These are phyloP conservation scores for Pythium scleroteichum DNA, from an alignment of 352 stramenopile species.

Conservation along the genomic window DNA sequence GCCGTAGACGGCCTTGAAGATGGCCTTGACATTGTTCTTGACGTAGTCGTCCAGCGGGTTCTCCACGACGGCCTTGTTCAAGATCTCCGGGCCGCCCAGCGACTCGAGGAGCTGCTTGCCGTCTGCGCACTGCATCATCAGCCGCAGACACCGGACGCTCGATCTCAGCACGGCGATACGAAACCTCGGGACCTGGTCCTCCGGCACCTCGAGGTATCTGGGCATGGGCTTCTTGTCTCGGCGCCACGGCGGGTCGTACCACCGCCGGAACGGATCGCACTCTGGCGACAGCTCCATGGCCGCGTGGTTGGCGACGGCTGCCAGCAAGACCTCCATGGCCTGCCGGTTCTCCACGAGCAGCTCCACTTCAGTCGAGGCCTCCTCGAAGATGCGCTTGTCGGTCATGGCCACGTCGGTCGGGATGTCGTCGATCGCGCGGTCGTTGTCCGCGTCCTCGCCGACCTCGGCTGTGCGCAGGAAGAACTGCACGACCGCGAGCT, in stretches of 20 bases:
- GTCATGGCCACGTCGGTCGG: constrained; percentile 52
- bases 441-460: constrained; percentile 58
- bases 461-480: constrained; percentile 66
- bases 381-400: constrained; percentile 54
- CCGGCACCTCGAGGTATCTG: constrained; percentile 42
- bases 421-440: constrained; percentile 54
- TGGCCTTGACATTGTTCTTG: constrained; percentile 72
- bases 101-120: constrained; percentile 48
- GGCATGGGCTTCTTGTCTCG: constrained; percentile 46
- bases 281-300: constrained; percentile 52
- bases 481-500: constrained; percentile 59
- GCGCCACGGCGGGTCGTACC: constrained; percentile 63
- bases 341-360: constrained; percentile 55
- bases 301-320: constrained; percentile 38
- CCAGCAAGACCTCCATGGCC: constrained; percentile 52
- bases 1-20: constrained; percentile 67
- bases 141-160: constrained; percentile 55
- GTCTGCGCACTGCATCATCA: constrained; percentile 63
- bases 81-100: constrained; percentile 35
- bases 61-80: constrained; percentile 57
- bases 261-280: constrained; percentile 47
- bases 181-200: constrained; percentile 52
- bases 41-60: constrained; percentile 75
- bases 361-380: constrained; percentile 74
- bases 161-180: constrained; percentile 53